A percentile compares a stretch with the other conserved stretches of the same genome.
Evolutionary conservation across 2,329 filamentous ascomycete species (phyloP).

Genomic region (Venturiaceae sp.): DNA sequence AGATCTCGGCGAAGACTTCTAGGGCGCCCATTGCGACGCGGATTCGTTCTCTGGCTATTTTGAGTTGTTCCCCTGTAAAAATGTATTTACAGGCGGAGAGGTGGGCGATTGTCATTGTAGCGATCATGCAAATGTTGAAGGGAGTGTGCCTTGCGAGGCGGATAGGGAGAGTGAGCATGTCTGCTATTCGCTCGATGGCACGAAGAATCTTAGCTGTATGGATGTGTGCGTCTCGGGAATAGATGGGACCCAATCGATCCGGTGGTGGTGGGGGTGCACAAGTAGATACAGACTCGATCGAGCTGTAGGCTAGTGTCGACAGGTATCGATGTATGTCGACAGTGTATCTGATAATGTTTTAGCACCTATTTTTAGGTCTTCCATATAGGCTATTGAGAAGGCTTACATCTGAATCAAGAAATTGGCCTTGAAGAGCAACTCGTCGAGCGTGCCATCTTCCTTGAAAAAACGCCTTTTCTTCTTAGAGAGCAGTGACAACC

Average conservation of each 20-base stretch:
- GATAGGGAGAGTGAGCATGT: conserved; percentile 63
- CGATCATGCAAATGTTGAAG: conserved; percentile 74
- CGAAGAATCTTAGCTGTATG: conserved; percentile 75
- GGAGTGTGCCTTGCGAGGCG: conserved; percentile 66
- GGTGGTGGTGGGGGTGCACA: conserved; percentile 47
- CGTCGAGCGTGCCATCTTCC: conserved; percentile 64
- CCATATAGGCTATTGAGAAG: not conserved
- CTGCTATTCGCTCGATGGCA: conserved; percentile 68
- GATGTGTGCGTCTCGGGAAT: conserved; percentile 41
- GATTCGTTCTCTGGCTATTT: conserved; percentile 59
- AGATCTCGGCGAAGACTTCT: conserved; percentile 56
- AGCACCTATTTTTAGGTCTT: not conserved
- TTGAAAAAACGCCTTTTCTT: conserved; percentile 63
- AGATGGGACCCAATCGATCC: conserved; percentile 15
- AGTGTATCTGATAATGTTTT: conserved; percentile 10
- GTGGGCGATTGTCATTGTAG: conserved; percentile 71
- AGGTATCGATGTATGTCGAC: conserved; percentile 34
- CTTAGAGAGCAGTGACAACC: conserved; percentile 68
- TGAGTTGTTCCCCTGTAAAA: conserved; percentile 43
- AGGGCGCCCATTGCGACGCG: conserved; percentile 73
- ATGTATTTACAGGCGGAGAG: conserved; percentile 63
- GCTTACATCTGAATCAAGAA: conserved; percentile 54
- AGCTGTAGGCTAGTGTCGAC: conserved; percentile 25
- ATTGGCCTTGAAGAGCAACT: conserved; percentile 85
- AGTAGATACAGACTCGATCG: conserved; percentile 39